Conservation (phyloP, 495 filamentous ascomycete genomes). For the Tuber calosporum region DNA sequence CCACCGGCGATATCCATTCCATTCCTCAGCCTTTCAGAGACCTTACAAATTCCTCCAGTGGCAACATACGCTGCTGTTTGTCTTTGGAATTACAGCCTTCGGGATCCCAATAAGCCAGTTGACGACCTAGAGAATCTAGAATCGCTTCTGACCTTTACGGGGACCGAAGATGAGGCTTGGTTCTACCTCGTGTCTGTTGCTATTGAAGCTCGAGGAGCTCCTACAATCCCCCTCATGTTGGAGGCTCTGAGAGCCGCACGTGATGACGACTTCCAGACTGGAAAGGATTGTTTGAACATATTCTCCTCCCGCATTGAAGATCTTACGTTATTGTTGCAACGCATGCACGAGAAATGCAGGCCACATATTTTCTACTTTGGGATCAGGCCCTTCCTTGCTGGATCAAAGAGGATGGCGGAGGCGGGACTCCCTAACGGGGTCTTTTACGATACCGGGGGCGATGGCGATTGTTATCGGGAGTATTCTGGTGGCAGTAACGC, state of each 20-base stretch:
- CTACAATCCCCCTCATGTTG: slow-evolving; percentile 82
- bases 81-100: slow-evolving; percentile 92
- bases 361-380: slow-evolving; percentile 88
- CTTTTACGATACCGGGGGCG: slow-evolving; percentile 70
- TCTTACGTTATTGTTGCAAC: slow-evolving; percentile 61
- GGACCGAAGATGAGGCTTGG: slow-evolving; percentile 93
- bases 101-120: slow-evolving; percentile 71
- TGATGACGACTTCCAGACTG: slow-evolving; percentile 57
- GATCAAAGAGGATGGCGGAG: slow-evolving; percentile 92
- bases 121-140: slow-evolving; percentile 78
- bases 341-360: slow-evolving; percentile 89
- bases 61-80: slow-evolving; percentile 88
- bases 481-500: slow-evolving; percentile 90
- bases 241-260: slow-evolving; percentile 77
- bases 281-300: slow-evolving; percentile 63
- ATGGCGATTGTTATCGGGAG: slow-evolving; percentile 61
- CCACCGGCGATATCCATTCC: slow-evolving; percentile 79
- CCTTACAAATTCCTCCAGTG: slow-evolving; percentile 83
- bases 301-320: slow-evolving; percentile 87
- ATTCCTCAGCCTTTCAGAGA: slow-evolving; percentile 65
- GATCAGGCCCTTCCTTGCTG: slow-evolving; percentile 88
- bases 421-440: slow-evolving; percentile 83
- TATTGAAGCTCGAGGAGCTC: slow-evolving; percentile 86
- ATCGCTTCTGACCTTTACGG: slow-evolving; percentile 85
- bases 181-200: slow-evolving; percentile 93